phyloP scores from a whole-genome alignment of 768 basidiomycete species.

The Asterophora lycoperdoides region DNA sequence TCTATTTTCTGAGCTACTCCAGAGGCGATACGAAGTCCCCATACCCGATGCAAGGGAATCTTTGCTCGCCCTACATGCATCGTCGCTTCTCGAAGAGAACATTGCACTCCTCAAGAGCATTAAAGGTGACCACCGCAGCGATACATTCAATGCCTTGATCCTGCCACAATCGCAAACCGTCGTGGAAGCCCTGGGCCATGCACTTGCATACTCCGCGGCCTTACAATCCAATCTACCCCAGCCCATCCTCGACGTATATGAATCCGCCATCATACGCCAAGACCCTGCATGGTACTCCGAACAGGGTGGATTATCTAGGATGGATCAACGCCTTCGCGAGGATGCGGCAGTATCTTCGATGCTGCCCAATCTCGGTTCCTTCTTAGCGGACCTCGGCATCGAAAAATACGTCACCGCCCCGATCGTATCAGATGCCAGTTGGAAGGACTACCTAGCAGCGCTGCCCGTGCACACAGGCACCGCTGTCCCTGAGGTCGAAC shows the following conservation, averaged over 20 bases:
- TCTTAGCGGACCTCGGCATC: conserved; percentile 42
- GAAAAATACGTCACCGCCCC: conserved; percentile 49
- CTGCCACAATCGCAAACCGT: conserved; percentile 51
- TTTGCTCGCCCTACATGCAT: conserved; percentile 49
- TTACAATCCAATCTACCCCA: conserved; percentile 38
- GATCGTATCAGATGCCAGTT: conserved; percentile 45
- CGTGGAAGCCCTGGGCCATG: conserved; percentile 61
- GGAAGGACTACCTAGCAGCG: conserved; percentile 41
- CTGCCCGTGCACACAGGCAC: conserved; percentile 42
- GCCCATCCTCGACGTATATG: conserved; percentile 53
- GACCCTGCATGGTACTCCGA: conserved; percentile 62
- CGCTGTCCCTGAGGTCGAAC: conserved; percentile 33
- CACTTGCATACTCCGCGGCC: conserved; percentile 55
- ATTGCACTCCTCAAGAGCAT: conserved; percentile 32
- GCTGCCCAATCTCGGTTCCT: conserved; percentile 37
- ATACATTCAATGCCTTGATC: conserved; percentile 47
- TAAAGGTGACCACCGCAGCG: conserved; percentile 44
- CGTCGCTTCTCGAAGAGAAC: conserved; percentile 45
- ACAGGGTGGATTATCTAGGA: conserved; percentile 43
- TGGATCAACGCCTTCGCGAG: conserved; percentile 43
- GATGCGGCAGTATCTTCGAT: conserved; percentile 42
- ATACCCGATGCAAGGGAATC: conserved; percentile 48
- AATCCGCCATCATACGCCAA: conserved; percentile 45
- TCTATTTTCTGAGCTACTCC: conserved; percentile 55
- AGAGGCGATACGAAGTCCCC: conserved; percentile 46